A percentile compares a stretch with the other conserved stretches of the same genome.
phyloP scores from a whole-genome alignment of 345 rosid species.

The Gossypium longicalyx region DNA sequence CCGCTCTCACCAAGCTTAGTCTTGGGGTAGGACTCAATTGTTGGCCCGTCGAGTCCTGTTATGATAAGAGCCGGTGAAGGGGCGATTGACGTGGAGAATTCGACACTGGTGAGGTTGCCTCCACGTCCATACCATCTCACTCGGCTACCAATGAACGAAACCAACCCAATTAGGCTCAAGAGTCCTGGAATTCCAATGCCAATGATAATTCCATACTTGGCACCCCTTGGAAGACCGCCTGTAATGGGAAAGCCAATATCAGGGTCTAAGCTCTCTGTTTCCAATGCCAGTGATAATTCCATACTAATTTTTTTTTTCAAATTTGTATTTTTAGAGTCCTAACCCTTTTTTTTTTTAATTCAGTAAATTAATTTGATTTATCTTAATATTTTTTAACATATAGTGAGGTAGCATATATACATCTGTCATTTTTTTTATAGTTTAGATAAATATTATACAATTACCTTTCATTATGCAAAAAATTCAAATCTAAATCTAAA shows the following conservation, averaged over 20 bases:
- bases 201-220: conserved; percentile 40
- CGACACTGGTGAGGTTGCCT: neutral
- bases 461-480: no score
- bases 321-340: no score
- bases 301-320: no score
- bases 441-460: no score
- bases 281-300: neutral
- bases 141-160: conserved; percentile 22
- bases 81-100: neutral
- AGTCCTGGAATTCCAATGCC: conserved; percentile 59
- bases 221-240: conserved; percentile 38
- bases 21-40: conserved; percentile 54
- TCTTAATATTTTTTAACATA: no score
- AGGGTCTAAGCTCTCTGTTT: neutral
- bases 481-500: no score
- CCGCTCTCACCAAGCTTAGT: conserved; percentile 42
- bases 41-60: conserved; percentile 36
- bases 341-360: no score
- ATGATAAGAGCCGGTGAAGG: neutral
- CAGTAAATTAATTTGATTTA: no score
- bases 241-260: neutral
- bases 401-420: no score
- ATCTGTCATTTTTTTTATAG: no score
- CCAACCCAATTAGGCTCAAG: conserved; percentile 35
- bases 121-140: neutral